Conservation (phyloP, 352 stramenopile genomes). For the Albugo candida region DNA sequence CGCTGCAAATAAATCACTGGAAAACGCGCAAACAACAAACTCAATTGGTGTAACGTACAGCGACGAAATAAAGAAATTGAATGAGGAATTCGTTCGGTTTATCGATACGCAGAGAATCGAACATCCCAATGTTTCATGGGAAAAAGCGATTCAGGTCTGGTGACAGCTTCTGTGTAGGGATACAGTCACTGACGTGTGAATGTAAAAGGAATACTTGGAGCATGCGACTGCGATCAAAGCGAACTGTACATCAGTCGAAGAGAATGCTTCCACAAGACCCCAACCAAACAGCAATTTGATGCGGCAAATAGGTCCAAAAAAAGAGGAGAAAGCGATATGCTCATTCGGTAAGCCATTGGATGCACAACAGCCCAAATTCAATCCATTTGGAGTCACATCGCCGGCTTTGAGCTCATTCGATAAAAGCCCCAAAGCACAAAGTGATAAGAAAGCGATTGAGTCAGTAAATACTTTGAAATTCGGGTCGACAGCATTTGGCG, state of each 20-base stretch:
- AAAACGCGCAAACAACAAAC: background rate
- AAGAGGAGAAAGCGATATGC: too few species aligned
- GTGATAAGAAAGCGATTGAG: background rate
- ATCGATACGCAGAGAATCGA: slow-evolving; percentile 37
- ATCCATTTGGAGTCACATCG: background rate
- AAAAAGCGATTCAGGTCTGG: slow-evolving; percentile 32
- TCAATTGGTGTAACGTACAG: slow-evolving; percentile 22
- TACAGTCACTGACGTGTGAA: background rate
- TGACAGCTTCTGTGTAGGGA: background rate
- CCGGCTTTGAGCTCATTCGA: too few species aligned
- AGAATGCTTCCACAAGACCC: slow-evolving; percentile 12
- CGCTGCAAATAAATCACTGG: slow-evolving; percentile 2
- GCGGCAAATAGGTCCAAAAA: too few species aligned
- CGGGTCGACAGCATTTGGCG: background rate
- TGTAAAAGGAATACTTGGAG: slow-evolving; percentile 42
- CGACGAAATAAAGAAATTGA: slow-evolving; percentile 60
- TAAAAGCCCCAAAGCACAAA: too few species aligned
- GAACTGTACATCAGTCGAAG: slow-evolving; percentile 43
- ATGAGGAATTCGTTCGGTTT: slow-evolving; percentile 65
- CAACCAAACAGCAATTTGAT: background rate
- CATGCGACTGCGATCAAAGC: slow-evolving; percentile 33
- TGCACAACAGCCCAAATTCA: too few species aligned
- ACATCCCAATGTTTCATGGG: slow-evolving; percentile 51
- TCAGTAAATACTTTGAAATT: slow-evolving; percentile 2
- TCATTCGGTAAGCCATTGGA: too few species aligned